A percentile compares a stretch with the other conserved stretches of the same genome.
These are phyloP conservation scores for Leccinum pachyderme DNA, from an alignment of 1,284 basidiomycete species.

Conservation along the genomic window DNA sequence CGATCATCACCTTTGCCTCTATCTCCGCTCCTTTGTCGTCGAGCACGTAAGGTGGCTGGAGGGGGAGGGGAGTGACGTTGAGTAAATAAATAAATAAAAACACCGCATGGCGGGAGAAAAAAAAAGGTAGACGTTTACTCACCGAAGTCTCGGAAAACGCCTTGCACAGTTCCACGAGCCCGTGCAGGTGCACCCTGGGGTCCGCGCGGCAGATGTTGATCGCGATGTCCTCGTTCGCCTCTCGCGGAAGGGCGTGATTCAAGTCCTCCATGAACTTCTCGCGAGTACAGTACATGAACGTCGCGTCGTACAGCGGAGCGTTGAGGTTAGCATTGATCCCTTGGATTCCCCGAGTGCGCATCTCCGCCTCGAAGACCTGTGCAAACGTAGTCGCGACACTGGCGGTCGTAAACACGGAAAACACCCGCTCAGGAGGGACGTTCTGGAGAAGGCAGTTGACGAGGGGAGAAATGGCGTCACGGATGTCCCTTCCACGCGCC, in stretches of 20 bases:
- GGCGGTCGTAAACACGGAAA: slow-evolving; percentile 66
- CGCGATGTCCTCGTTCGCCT: slow-evolving; percentile 15
- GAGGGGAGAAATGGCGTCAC: slow-evolving; percentile 36
- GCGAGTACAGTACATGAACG: slow-evolving; percentile 52
- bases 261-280: slow-evolving; percentile 37
- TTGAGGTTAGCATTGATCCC: slow-evolving; percentile 26
- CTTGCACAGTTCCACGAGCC: slow-evolving; percentile 49
- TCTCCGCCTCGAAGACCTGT: slow-evolving; percentile 41
- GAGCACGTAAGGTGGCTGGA: slow-evolving; percentile 56
- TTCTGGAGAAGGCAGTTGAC: slow-evolving; percentile 30
- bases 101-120: neutral
- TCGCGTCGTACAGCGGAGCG: slow-evolving; percentile 60
- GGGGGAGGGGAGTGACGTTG: neutral
- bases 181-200: slow-evolving; percentile 32
- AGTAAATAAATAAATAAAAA: neutral
- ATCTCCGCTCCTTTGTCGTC: slow-evolving; percentile 38
- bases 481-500: slow-evolving; percentile 27
- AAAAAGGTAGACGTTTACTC: slow-evolving; percentile 27
- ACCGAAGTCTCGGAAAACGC: slow-evolving; percentile 61
- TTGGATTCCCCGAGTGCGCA: slow-evolving; percentile 33
- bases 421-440: slow-evolving; percentile 47
- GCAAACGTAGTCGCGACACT: slow-evolving; percentile 48
- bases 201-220: slow-evolving; percentile 46
- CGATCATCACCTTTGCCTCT: slow-evolving; percentile 54
- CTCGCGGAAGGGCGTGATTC: slow-evolving; percentile 14